These are phyloP conservation scores for Leccinellum luteum DNA, from an alignment of 768 basidiomycete species.

Conservation along the genomic window DNA sequence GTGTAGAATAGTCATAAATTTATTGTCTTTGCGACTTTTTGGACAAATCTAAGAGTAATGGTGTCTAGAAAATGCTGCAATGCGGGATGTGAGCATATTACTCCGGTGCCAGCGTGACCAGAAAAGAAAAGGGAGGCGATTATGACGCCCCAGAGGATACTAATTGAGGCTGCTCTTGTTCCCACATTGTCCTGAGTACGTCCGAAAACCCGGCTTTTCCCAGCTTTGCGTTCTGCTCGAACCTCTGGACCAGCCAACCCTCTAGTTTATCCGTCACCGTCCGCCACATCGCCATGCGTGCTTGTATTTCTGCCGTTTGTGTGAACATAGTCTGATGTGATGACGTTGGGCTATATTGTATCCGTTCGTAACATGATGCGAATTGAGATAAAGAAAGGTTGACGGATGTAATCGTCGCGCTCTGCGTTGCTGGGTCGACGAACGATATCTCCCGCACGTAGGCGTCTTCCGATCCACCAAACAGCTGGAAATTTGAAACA, in stretches of 20 bases:
- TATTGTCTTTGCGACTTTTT: slow-evolving; percentile 25
- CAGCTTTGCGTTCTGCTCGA: slow-evolving; percentile 87
- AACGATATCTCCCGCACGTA: slow-evolving; percentile 95
- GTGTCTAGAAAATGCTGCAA: slow-evolving; percentile 22
- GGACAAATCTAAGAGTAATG: slow-evolving; percentile 20
- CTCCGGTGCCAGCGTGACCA: slow-evolving; percentile 6
- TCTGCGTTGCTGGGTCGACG: slow-evolving; percentile 79
- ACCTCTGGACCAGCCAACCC: slow-evolving; percentile 81
- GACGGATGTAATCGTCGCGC: slow-evolving; percentile 83
- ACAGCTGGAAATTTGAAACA: slow-evolving; percentile 48
- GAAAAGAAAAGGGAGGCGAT: slow-evolving; percentile 5
- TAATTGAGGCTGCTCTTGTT: slow-evolving; percentile 57
- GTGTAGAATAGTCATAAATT: slow-evolving; percentile 30
- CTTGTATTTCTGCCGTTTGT: slow-evolving; percentile 92
- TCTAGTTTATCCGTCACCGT: slow-evolving; percentile 82
- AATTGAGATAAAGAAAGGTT: slow-evolving; percentile 96
- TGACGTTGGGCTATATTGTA: slow-evolving; percentile 77
- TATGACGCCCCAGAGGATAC: slow-evolving; percentile 32
- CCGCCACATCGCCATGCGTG: slow-evolving; percentile 78
- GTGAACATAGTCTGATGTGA: slow-evolving; percentile 65
- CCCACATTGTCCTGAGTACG: slow-evolving; percentile 77
- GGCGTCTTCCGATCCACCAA: slow-evolving; percentile 91
- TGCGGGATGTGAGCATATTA: slow-evolving; percentile 3
- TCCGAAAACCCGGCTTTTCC: slow-evolving; percentile 91
- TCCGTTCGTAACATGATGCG: slow-evolving; percentile 86